Evolutionary conservation across 306 rosid genomes (phyloP).

Genomic region (Coriaria nepalensis): DNA sequence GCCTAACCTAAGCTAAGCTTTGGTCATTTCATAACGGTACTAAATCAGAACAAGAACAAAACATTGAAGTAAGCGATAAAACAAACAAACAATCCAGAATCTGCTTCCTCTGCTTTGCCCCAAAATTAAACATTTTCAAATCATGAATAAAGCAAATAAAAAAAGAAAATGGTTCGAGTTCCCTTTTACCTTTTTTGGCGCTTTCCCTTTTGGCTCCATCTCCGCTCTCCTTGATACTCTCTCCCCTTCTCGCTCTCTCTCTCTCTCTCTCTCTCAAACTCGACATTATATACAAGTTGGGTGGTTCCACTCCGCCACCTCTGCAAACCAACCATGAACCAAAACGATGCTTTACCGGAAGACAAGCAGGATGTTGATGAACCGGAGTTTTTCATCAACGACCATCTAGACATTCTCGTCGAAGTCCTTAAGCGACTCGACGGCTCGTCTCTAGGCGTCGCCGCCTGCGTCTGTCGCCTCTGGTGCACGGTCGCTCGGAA

Average conservation of each 20-base stretch:
- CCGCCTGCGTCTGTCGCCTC: slow-evolving; percentile 81
- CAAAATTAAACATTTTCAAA: slow-evolving; percentile 25
- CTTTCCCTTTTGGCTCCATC: slow-evolving; percentile 64
- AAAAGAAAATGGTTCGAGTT: slow-evolving; percentile 48
- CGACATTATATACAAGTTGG: neutral
- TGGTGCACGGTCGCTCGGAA: slow-evolving; percentile 56
- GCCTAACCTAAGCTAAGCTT: no score
- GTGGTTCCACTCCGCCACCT: slow-evolving; percentile 3
- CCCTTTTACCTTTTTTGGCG: slow-evolving; percentile 37
- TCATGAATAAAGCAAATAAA: slow-evolving; percentile 25
- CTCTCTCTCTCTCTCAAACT: slow-evolving; percentile 2
- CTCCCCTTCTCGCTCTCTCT: slow-evolving; percentile 9
- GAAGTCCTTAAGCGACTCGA: slow-evolving; percentile 84
- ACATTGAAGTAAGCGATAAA: no score
- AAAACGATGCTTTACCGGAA: slow-evolving; percentile 7
- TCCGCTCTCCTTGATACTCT: slow-evolving; percentile 39
- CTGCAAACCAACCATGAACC: slow-evolving; percentile 13
- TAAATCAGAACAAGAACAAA: no score
- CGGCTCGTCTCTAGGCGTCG: slow-evolving; percentile 71
- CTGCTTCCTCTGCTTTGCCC: slow-evolving; percentile 22
- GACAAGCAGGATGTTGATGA: slow-evolving; percentile 5
- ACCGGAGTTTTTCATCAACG: slow-evolving; percentile 55
- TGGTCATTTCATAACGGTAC: no score
- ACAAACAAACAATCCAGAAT: no score
- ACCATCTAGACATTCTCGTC: slow-evolving; percentile 69